Conservation (phyloP, 2,329 filamentous ascomycete species). For the Thielaviopsis euricoi region DNA sequence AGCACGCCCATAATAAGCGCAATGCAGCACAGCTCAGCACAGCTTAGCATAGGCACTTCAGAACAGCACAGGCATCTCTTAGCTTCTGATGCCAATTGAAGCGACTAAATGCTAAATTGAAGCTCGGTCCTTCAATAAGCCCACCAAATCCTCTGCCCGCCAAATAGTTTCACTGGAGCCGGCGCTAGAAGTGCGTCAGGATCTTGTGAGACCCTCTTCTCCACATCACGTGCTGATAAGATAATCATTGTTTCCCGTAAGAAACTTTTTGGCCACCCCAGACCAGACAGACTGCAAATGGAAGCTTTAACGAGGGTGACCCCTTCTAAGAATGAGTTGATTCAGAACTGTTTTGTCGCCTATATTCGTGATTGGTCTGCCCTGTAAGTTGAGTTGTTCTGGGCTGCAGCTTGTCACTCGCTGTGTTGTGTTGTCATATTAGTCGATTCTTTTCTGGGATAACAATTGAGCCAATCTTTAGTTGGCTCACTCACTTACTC, state of each 20-base stretch:
- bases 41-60: no score
- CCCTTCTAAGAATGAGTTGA: background rate
- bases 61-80: no score
- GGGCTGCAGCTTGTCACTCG: no score
- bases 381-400: background rate
- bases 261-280: background rate
- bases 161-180: no score
- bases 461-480: background rate
- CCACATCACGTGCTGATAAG: slow-evolving; percentile 10
- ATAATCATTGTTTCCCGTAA: background rate
- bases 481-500: background rate
- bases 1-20: no score
- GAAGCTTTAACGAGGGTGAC: background rate
- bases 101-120: background rate
- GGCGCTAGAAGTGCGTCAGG: background rate
- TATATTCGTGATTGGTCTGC: background rate
- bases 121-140: background rate
- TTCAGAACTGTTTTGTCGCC: background rate
- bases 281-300: no score
- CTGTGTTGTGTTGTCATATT: background rate
- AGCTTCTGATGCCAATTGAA: no score
- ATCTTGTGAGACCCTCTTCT: slow-evolving; percentile 1
- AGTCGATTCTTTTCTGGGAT: background rate
- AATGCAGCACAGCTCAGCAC: no score
- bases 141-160: background rate